These are phyloP conservation scores for Ophiostoma ulmi DNA, from an alignment of 2,329 filamentous ascomycete genomes.

Conservation along the genomic window DNA sequence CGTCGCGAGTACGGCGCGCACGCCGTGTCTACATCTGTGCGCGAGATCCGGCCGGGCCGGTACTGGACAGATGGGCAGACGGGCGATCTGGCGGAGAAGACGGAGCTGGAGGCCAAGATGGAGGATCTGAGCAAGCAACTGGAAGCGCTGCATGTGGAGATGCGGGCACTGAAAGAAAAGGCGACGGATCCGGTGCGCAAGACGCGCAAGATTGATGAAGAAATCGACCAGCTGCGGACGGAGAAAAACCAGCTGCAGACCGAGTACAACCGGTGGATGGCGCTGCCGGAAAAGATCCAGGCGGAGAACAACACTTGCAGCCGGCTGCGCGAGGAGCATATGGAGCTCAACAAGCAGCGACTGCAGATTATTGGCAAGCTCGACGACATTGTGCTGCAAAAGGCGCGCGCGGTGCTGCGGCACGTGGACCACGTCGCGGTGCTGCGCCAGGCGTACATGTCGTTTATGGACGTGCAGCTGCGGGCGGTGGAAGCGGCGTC, in stretches of 20 bases:
- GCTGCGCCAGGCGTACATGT: slow-evolving; percentile 58
- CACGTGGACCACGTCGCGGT: slow-evolving; percentile 56
- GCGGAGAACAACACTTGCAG: slow-evolving; percentile 37
- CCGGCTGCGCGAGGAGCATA: slow-evolving; percentile 33
- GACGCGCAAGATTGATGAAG: slow-evolving; percentile 40
- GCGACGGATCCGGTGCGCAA: slow-evolving; percentile 36
- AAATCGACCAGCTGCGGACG: slow-evolving; percentile 44
- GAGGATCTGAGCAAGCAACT: slow-evolving; percentile 39
- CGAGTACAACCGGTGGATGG: slow-evolving; percentile 58
- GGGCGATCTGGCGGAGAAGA: slow-evolving; percentile 62
- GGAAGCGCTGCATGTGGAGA: slow-evolving; percentile 35
- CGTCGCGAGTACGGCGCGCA: slow-evolving; percentile 74
- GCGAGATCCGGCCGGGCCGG: slow-evolving; percentile 53
- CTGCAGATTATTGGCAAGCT: slow-evolving; percentile 36
- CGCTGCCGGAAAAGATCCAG: slow-evolving; percentile 63
- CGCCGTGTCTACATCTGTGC: slow-evolving; percentile 65
- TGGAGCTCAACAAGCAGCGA: slow-evolving; percentile 33
- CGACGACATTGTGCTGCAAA: slow-evolving; percentile 53
- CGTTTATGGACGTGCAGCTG: slow-evolving; percentile 64
- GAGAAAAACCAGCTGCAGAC: slow-evolving; percentile 66
- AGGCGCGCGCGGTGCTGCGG: slow-evolving; percentile 49
- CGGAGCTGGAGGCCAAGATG: slow-evolving; percentile 53
- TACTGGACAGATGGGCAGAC: slow-evolving; percentile 70
- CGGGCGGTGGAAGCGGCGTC: slow-evolving; percentile 75
- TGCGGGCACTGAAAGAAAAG: slow-evolving; percentile 37